phyloP scores from a whole-genome alignment of 2,329 filamentous ascomycete species.

The Fusarium sp. region DNA sequence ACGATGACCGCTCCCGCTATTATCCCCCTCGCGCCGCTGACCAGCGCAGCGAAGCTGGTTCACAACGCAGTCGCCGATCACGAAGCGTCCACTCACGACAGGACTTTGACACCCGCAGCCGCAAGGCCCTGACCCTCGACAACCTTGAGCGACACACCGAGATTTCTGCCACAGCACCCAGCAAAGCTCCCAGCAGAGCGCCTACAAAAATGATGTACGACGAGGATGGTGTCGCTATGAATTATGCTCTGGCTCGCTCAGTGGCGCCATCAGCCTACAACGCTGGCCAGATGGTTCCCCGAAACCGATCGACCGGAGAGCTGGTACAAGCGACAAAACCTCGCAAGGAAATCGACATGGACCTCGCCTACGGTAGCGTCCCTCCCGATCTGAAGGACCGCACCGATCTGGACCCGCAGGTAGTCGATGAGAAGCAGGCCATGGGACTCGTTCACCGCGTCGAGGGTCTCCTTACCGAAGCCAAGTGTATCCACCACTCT shows the following conservation, averaged over 20 bases:
- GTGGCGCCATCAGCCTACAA: conserved; percentile 42
- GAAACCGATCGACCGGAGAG: conserved; percentile 55
- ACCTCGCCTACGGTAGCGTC: conserved; percentile 89
- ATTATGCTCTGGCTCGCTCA: conserved; percentile 53
- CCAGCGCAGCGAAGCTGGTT: conserved; percentile 55
- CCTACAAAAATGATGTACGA: conserved; percentile 57
- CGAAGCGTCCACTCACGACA: conserved; percentile 51
- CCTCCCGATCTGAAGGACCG: conserved; percentile 73
- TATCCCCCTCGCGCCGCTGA: conserved; percentile 52
- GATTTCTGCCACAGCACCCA: conserved; percentile 62
- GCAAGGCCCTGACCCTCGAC: conserved; percentile 61
- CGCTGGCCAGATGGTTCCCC: conserved; percentile 50
- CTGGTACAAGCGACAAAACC: conserved; percentile 44
- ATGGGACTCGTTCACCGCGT: conserved; percentile 76
- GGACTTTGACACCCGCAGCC: conserved; percentile 47
- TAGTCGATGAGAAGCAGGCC: conserved; percentile 67
- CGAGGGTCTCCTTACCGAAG: conserved; percentile 84
- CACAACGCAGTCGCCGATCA: conserved; percentile 57
- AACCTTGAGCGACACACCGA: conserved; percentile 68
- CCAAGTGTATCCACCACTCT: conserved; percentile 87
- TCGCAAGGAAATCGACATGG: conserved; percentile 79
- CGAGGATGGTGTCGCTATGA: conserved; percentile 54
- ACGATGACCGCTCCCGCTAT: conserved; percentile 51
- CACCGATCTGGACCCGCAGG: conserved; percentile 60
- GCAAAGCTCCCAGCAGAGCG: conserved; percentile 58